Base-by-base conservation (phyloP, 352 stramenopile genomes). In the Phytopythium helicoides region DNA sequence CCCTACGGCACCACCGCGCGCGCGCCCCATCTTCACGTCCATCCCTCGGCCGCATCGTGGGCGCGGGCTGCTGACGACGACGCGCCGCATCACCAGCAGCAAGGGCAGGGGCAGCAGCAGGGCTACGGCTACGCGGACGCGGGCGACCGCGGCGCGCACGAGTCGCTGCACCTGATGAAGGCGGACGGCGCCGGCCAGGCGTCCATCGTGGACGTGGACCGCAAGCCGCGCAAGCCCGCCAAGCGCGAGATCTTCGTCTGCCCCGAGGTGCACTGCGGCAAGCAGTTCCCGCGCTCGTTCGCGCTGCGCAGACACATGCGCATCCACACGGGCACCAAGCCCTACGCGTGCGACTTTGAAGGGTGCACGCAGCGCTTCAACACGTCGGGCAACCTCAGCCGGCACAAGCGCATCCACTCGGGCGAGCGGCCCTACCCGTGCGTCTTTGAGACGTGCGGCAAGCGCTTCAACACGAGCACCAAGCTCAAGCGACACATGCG, bases 401-500 rank as follows among this genome's bases (percentile, higher is more conserved):
- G 85, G 47, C 85, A 95, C 68, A 93, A 93, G 56, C 82, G 84
- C 60, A 95, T 92, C 59, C 85, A 95, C 64, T 90, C 73, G 39
- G 85, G 85, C 42, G 85, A 92, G 54, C 68, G 83, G 5, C 85
- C 85, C 19, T 95, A 92, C 60, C 77, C 78, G 36, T 95, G 85
- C 41, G 75, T 83, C 39, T 89, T 89, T 33, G 59, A 74, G 11
- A 86, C 58, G 10, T 95, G 85, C 63, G 78, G 73, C 58, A 95
- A 95, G 61, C 72, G 76, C 35, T 95, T 95, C 56, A 92, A 92
- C 62, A 95, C 83, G 22, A 92, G 81, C 64, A 92, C 83, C n/a
- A 95, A 95, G 64, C 72, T 95, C 46, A 92, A 92, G 68, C 71
- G 85, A 14, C 85, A 95, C 65, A 90, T 93, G 81, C 82, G 83